Evolutionary conservation across 2,329 filamentous ascomycete genomes (phyloP), one percentile per base, ranked within the genome.

Genomic region (Bipolaris victoriae): DNA sequence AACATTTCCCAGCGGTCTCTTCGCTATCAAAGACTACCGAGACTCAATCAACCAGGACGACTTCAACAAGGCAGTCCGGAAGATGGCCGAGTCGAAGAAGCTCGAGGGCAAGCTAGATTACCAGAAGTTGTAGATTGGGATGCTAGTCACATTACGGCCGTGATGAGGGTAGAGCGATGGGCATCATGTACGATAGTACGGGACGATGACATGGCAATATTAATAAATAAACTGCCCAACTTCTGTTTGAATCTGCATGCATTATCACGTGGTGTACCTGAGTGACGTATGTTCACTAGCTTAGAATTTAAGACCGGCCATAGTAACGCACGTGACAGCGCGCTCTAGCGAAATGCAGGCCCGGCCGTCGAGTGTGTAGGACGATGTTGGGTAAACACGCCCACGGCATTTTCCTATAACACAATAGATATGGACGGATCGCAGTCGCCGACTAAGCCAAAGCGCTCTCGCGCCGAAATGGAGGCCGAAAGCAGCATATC

Each of bases 51-150:
- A 91, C 80, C 95, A 99, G 78, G 95, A 99, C 72, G 95, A 99
- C 75, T 97, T 98, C 87, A 99, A 97, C 83, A 97, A 97, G 81
- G 95, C 95, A 3, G 95, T 99, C 52, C 89, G 95, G 67, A 99
- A 99, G 86, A 90, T 99, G 67, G 92, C 91, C 15, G 95, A 99
- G 80, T 85, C 91, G 61, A 99, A 99, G 91, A 99, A 99, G 81
- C 81, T 99, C 70, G 95, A 99, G 80, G 94, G 95, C 79, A 98
- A 98, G 83, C 84, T 98, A 48, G 94, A 98, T 79, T 98, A 97
- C 81, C 90, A 96, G 86, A 97, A 97, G 82, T 82, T 97, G 80
- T 97, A 88, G 62, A 45, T 29, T 45, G 33, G 2, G 20, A 31
- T 41, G 10, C n/a, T 7, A 41, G 7, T 20, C 11, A 50, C 47